phyloP scores from a whole-genome alignment of 768 basidiomycete species.

The Phanerochaete carnosa region DNA sequence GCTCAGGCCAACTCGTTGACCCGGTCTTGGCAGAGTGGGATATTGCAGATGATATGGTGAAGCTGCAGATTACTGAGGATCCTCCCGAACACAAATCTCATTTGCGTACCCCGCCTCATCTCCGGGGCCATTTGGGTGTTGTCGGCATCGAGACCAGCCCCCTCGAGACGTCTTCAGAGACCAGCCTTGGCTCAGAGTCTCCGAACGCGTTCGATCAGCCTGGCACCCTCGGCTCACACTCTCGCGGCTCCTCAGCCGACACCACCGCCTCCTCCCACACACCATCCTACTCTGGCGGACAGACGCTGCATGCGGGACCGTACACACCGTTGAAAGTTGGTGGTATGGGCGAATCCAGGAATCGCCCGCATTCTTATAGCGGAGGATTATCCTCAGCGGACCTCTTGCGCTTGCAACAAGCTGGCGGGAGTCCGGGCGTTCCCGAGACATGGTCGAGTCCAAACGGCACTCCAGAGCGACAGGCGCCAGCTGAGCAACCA shows the following conservation, averaged over 20 bases:
- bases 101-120: constrained; percentile 67
- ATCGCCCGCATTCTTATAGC: constrained; percentile 79
- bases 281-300: constrained; percentile 49
- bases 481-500: constrained; percentile 30
- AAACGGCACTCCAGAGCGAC: constrained; percentile 27
- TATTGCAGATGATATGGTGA: constrained; percentile 68
- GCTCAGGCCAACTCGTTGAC: constrained; percentile 62
- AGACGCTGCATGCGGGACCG: constrained; percentile 49
- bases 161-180: constrained; percentile 67
- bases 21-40: constrained; percentile 63
- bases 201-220: constrained; percentile 67
- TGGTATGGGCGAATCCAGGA: constrained; percentile 56
- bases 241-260: constrained; percentile 81
- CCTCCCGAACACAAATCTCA: constrained; percentile 47
- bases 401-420: constrained; percentile 71
- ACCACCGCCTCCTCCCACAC: constrained; percentile 62
- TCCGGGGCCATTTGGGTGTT: constrained; percentile 51
- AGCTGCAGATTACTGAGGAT: constrained; percentile 61
- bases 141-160: constrained; percentile 67
- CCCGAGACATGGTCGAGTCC: constrained; percentile 25
- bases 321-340: constrained; percentile 52
- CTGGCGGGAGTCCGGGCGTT: constrained; percentile 36
- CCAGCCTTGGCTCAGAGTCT: constrained; percentile 65
- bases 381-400: constrained; percentile 74
- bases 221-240: constrained; percentile 60